These are phyloP conservation scores for Fusarium buxicola DNA, from an alignment of 2,329 filamentous ascomycete species.

Conservation along the genomic window DNA sequence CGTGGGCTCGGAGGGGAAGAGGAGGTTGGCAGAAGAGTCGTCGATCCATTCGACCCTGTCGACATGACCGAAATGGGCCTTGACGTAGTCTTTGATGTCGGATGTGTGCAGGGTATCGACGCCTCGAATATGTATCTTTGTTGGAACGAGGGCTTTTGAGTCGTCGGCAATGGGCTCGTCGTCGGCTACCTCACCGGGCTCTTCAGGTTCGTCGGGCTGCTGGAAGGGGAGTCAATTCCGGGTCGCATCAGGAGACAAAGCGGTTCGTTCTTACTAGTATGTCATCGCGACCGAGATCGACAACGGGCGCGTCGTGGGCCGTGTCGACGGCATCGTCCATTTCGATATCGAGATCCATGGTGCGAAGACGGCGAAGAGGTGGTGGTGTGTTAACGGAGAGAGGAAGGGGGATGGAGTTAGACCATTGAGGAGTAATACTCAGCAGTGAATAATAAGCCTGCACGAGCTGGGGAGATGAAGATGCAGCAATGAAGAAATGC, in stretches of 20 bases:
- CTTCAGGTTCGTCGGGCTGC: slow-evolving; percentile 53
- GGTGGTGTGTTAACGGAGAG: neutral
- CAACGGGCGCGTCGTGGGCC: slow-evolving; percentile 43
- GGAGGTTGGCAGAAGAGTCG: slow-evolving; percentile 87
- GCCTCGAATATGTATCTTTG: slow-evolving; percentile 86
- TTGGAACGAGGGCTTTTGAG: slow-evolving; percentile 48
- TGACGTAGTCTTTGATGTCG: slow-evolving; percentile 81
- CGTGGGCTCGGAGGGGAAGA: slow-evolving; percentile 71
- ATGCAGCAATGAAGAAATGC: neutral
- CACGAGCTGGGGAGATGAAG: no score
- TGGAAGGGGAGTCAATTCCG: slow-evolving; percentile 38
- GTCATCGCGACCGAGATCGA: slow-evolving; percentile 50
- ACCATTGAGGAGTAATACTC: neutral
- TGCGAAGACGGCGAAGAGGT: slow-evolving; percentile 32
- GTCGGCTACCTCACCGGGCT: slow-evolving; percentile 54
- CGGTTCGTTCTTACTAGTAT: slow-evolving; percentile 50
- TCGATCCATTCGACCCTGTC: slow-evolving; percentile 92
- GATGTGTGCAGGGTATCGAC: slow-evolving; percentile 84
- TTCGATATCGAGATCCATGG: slow-evolving; percentile 77
- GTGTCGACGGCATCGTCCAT: slow-evolving; percentile 71
- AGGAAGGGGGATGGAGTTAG: neutral
- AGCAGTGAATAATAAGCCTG: neutral
- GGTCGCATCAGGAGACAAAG: neutral
- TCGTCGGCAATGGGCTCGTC: slow-evolving; percentile 48
- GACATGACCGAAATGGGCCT: slow-evolving; percentile 71